These are phyloP conservation scores for Orbilia ellipsospora DNA, from an alignment of 2,329 filamentous ascomycete species.

Conservation along the genomic window DNA sequence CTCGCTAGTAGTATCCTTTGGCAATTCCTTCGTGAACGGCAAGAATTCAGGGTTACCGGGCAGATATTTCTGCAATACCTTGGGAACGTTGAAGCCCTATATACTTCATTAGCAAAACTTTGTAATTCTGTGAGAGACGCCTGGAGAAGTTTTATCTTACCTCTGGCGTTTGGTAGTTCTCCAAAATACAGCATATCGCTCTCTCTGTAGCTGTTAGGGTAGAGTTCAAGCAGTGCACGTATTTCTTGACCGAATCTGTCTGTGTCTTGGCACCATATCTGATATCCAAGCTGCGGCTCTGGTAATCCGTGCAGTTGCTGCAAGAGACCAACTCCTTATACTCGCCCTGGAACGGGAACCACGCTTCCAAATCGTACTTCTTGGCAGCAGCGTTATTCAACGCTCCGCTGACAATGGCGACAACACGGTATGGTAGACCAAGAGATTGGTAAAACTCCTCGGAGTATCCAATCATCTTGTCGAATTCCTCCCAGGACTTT, in stretches of 20 bases:
- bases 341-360: constrained; percentile 95
- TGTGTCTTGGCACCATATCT: constrained; percentile 88
- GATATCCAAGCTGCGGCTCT: constrained; percentile 92
- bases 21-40: constrained; percentile 84
- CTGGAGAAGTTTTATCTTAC: constrained; percentile 62
- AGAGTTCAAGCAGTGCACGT: constrained; percentile 91
- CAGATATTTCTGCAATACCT: constrained; percentile 87
- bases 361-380: constrained; percentile 96
- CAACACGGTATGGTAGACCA: constrained; percentile 87
- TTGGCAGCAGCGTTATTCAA: constrained; percentile 89
- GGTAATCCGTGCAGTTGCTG: constrained; percentile 98
- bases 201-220: constrained; percentile 91
- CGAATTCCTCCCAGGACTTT: constrained; percentile 91
- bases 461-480: constrained; percentile 88
- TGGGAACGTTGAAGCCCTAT: constrained; percentile 80
- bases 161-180: constrained; percentile 95
- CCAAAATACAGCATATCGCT: constrained; percentile 91
- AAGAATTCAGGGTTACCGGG: constrained; percentile 90
- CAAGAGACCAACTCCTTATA: constrained; percentile 99
- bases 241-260: constrained; percentile 87
- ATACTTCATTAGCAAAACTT: constrained; percentile 54
- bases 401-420: constrained; percentile 95
- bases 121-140: neutral
- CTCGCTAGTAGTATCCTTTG: constrained; percentile 76
- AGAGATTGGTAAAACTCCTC: constrained; percentile 96